Conservation (phyloP, 108 stramenopile species). For the Skeletonema menzelii region DNA sequence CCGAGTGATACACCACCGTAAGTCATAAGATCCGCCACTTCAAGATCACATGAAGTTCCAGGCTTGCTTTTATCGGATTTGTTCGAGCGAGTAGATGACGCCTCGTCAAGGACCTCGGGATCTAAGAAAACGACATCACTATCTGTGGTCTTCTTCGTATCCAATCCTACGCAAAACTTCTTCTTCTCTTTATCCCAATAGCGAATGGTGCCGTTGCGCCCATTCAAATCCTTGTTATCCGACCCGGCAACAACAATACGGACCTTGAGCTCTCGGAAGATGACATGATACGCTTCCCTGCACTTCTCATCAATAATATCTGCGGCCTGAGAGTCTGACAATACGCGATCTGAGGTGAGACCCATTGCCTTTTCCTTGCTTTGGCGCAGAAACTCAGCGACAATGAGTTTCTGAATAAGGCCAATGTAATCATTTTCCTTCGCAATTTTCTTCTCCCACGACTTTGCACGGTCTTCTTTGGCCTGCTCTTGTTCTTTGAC, state of each 20-base stretch:
- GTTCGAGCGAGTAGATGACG: background rate
- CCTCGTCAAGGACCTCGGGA: conserved; percentile 28
- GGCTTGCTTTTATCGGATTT: conserved; percentile 13
- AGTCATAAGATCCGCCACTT: conserved; percentile 3
- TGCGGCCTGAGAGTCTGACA: conserved; percentile 16
- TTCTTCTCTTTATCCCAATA: conserved; percentile 34
- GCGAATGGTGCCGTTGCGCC: conserved; percentile 37
- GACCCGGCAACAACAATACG: conserved; percentile 40
- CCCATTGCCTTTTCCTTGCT: conserved; percentile 21
- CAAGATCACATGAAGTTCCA: conserved; percentile 3
- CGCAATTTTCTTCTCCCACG: conserved; percentile 22
- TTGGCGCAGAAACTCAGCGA: conserved; percentile 44
- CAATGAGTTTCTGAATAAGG: conserved; percentile 22
- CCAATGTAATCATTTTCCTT: conserved; percentile 29
- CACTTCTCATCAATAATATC: conserved; percentile 4
- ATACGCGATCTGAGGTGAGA: conserved; percentile 12
- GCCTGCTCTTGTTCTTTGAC: conserved; percentile 27
- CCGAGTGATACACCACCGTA: conserved; percentile 25
- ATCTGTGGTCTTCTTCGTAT: conserved; percentile 36
- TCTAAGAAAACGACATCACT: conserved; percentile 5
- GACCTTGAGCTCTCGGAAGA: conserved; percentile 22
- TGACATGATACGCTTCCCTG: conserved; percentile 15
- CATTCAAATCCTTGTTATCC: conserved; percentile 43
- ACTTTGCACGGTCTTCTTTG: conserved; percentile 19
- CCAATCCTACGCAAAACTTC: conserved; percentile 38